Percentiles rank a stretch among this genome's conserved stretches.
Evolutionary conservation across 257 asterid genomes (phyloP).

Genomic region (Solanum sejunctum): DNA sequence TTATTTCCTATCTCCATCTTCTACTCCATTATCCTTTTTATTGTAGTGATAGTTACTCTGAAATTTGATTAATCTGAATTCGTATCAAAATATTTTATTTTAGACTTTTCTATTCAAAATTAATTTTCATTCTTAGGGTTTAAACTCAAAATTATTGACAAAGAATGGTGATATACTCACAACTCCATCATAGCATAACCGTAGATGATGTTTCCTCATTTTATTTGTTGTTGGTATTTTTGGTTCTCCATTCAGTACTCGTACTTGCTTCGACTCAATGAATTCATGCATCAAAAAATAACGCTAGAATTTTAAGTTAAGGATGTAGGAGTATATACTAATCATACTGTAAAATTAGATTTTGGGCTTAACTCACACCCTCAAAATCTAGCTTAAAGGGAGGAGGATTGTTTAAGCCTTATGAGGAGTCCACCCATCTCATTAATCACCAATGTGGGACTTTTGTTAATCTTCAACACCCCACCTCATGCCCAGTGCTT

Average conservation of each 20-base stretch:
- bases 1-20: neutral
- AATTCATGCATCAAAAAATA: neutral
- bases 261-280: neutral
- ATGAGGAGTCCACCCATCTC: no score
- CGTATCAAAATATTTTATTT: neutral
- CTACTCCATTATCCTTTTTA: neutral
- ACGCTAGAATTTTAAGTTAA: neutral
- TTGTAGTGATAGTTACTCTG: accelerated
- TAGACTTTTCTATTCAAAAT: neutral
- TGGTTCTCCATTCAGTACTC: no score
- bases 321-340: neutral
- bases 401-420: no score
- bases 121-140: neutral
- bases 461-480: no score
- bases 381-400: no score
- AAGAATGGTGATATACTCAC: neutral
- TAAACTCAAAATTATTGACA: neutral
- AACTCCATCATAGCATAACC: neutral
- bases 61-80: neutral
- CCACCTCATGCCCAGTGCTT: no score
- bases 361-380: no score
- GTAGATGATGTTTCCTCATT: no score
- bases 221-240: no score
- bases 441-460: no score
- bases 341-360: no score